These are phyloP conservation scores for Sporisorium sorghi DNA, from an alignment of 1,284 basidiomycete genomes.

Conservation along the genomic window DNA sequence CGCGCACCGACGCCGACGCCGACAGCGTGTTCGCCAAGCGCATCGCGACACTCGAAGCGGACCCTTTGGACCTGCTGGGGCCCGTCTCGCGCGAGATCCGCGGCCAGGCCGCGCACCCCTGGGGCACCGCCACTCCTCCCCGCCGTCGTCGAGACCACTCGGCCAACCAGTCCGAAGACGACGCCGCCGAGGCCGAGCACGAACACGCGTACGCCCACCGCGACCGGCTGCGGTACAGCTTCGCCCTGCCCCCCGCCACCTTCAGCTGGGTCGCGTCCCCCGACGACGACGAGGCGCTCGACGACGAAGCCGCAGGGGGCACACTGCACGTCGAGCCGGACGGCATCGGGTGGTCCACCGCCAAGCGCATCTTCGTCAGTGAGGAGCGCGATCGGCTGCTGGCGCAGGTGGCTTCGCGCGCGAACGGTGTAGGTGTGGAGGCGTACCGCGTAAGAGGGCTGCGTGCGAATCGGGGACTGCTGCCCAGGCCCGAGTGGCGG, in stretches of 20 bases:
- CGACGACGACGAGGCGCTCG: slow-evolving; percentile 5
- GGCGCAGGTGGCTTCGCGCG: slow-evolving; percentile 25
- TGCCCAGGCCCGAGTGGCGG: slow-evolving; percentile 25
- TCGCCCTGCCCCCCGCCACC: slow-evolving; percentile 30
- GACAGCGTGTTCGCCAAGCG: slow-evolving; percentile 27
- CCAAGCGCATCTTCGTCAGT: slow-evolving; percentile 29
- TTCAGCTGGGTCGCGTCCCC: slow-evolving; percentile 29
- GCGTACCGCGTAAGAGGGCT: slow-evolving; percentile 29
- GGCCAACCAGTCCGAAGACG: slow-evolving; percentile 24
- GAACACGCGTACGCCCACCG: slow-evolving; percentile 26
- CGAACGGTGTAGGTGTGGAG: slow-evolving; percentile 10
- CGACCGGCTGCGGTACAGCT: slow-evolving; percentile 37
- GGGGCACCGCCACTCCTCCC: slow-evolving; percentile 27
- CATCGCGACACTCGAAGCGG: slow-evolving; percentile 28
- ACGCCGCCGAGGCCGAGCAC: slow-evolving; percentile 31
- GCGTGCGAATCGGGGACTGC: slow-evolving; percentile 21
- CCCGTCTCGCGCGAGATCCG: slow-evolving; percentile 43
- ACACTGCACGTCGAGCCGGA: slow-evolving; percentile 35
- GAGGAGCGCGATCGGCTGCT: slow-evolving; percentile 36
- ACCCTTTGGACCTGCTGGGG: slow-evolving; percentile 43
- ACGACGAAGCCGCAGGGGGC: background rate
- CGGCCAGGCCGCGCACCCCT: slow-evolving; percentile 27
- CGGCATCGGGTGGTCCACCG: slow-evolving; percentile 42
- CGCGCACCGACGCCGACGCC: slow-evolving; percentile 26
- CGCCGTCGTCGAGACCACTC: slow-evolving; percentile 7